phyloP scores from a whole-genome alignment of 495 filamentous ascomycete genomes.

The Lasiosphaeria miniovina region DNA sequence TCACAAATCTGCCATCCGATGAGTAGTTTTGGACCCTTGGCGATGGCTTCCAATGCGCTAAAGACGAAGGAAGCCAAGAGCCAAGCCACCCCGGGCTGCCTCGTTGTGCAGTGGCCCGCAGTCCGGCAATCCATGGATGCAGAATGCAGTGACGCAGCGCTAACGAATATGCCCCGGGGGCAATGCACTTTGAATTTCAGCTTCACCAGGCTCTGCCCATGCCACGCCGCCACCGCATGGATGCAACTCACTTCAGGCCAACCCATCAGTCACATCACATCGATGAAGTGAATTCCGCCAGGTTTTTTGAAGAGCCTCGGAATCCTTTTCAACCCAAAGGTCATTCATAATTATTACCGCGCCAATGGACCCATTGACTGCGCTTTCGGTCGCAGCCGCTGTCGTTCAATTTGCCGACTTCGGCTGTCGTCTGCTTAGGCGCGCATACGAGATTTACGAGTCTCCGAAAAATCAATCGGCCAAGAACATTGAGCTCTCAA shows the following conservation, averaged over 20 bases:
- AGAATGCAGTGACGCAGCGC: neutral
- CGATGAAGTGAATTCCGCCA: neutral
- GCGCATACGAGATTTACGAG: neutral
- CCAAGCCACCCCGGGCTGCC: neutral
- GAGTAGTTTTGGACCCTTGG: neutral
- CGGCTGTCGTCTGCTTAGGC: neutral
- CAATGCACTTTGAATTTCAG: neutral
- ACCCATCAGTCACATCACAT: neutral
- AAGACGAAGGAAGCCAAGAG: neutral
- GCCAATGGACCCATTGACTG: conserved; percentile 1
- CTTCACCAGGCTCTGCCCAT: neutral
- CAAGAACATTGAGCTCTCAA: neutral
- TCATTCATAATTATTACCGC: neutral
- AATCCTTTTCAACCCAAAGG: neutral
- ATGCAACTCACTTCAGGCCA: neutral
- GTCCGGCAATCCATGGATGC: too few species aligned
- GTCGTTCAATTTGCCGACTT: neutral
- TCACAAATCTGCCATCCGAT: neutral
- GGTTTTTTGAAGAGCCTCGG: neutral
- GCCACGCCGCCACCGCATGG: too few species aligned
- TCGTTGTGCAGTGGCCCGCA: neutral
- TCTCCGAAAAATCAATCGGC: neutral
- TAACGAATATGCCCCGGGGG: neutral
- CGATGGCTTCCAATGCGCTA: neutral
- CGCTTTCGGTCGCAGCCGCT: neutral